Evolutionary conservation across 148 eudicot species (phyloP).

Genomic region (Rhododendron kiyosumense): DNA sequence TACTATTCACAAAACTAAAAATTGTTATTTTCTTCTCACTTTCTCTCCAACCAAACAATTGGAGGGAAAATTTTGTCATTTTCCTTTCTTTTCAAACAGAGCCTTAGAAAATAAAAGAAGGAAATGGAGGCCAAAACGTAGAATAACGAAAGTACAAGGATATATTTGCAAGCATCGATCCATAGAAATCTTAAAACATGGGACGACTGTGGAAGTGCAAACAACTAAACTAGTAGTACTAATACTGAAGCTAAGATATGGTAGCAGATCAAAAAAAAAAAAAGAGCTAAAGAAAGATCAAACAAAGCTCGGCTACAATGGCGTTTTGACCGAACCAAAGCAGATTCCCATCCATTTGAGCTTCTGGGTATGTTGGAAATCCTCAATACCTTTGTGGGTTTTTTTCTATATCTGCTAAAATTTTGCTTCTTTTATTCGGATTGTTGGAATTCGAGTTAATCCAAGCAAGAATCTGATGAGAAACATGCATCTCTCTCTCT

Average conservation of each 20-base stretch:
- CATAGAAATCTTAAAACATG: not conserved
- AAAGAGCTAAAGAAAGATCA: not conserved
- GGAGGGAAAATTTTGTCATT: no score
- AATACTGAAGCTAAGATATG: not conserved
- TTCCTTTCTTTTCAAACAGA: no score
- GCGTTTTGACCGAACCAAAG: not conserved
- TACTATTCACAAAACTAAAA: no score
- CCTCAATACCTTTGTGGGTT: not conserved
- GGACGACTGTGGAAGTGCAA: not conserved
- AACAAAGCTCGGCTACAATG: not conserved
- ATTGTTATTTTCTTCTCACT: no score
- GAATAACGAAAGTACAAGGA: not conserved
- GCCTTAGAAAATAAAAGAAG: not conserved
- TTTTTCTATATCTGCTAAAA: not conserved
- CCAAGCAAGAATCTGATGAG: not conserved
- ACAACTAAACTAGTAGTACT: no score
- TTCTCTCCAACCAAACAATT: no score
- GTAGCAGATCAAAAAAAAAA: not conserved
- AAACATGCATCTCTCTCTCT: not conserved
- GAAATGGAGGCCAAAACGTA: not conserved
- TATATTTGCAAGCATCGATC: not conserved
- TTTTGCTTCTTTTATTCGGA: not conserved
- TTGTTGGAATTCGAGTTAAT: not conserved
- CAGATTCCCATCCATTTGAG: not conserved
- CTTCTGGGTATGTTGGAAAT: not conserved